These are phyloP conservation scores for Yamadazyma sp. DNA, from an alignment of 1,139 yeast genomes.

Conservation along the genomic window DNA sequence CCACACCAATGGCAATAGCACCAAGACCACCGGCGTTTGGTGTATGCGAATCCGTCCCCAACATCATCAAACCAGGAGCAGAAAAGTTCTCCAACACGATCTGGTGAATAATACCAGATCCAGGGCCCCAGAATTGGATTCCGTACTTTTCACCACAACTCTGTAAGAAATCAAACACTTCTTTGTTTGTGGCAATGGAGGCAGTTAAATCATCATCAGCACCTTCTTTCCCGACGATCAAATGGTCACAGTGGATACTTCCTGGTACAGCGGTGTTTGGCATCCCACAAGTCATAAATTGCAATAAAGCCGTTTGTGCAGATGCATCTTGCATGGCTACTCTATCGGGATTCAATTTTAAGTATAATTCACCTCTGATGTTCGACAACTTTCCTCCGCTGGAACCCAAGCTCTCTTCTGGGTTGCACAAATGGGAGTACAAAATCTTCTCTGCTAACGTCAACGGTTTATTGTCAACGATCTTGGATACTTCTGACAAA, in stretches of 20 bases:
- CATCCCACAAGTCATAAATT: slow-evolving; percentile 96
- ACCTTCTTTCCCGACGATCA: slow-evolving; percentile 94
- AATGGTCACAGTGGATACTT: slow-evolving; percentile 95
- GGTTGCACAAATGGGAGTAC: slow-evolving; percentile 85
- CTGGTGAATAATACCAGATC: slow-evolving; percentile 97
- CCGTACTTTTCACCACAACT: slow-evolving; percentile 92
- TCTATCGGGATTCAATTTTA: slow-evolving; percentile 93
- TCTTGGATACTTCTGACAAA: slow-evolving; percentile 58
- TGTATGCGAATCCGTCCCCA: slow-evolving; percentile 96
- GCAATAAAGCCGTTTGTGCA: slow-evolving; percentile 95
- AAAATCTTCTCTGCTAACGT: slow-evolving; percentile 92
- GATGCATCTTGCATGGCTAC: slow-evolving; percentile 99
- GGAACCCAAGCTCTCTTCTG: slow-evolving; percentile 69
- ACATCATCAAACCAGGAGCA: slow-evolving; percentile 93
- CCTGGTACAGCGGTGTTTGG: slow-evolving; percentile 85
- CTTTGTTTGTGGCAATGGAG: slow-evolving; percentile 83
- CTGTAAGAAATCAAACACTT: slow-evolving; percentile 89
- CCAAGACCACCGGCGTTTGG: slow-evolving; percentile 99
- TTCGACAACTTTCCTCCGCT: slow-evolving; percentile 48
- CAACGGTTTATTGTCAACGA: slow-evolving; percentile 70
- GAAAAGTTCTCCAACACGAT: slow-evolving; percentile 93
- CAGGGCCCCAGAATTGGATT: slow-evolving; percentile 98
- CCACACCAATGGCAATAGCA: slow-evolving; percentile 96
- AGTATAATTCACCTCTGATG: slow-evolving; percentile 80
- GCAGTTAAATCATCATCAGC: slow-evolving; percentile 73